Conservation (phyloP, 208 protist genomes). For the Angomonas deanei region DNA sequence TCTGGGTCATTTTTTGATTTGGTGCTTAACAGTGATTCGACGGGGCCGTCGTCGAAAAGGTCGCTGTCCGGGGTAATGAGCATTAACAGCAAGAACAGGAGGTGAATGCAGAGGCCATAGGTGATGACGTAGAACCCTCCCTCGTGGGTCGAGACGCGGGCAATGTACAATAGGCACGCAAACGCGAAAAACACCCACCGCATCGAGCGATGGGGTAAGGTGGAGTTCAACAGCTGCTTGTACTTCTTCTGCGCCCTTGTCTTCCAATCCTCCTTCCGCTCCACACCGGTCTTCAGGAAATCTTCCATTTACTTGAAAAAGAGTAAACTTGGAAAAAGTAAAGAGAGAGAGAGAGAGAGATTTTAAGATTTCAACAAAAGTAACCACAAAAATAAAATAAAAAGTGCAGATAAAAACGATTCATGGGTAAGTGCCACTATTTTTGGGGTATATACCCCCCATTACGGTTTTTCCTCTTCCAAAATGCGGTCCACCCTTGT, state of each 20-base stretch:
- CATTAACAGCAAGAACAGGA: conserved; percentile 94
- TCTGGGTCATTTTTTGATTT: conserved; percentile 47
- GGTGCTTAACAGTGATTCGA: conserved; percentile 2
- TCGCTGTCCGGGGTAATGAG: conserved; percentile 94
- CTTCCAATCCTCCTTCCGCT: conserved; percentile 3
- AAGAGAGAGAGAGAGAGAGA: background rate
- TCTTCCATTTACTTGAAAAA: background rate
- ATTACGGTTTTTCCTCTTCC: conserved; percentile 1
- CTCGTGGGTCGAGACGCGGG: conserved; percentile 47
- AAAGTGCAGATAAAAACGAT: background rate
- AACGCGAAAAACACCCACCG: conserved; percentile 76
- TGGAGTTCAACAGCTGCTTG: conserved; percentile 61
- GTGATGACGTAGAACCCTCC: conserved; percentile 95
- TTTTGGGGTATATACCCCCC: too few species aligned
- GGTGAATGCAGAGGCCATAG: conserved; percentile 95
- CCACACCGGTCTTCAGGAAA: background rate
- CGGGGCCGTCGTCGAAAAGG: conserved; percentile 34
- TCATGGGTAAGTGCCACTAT: too few species aligned
- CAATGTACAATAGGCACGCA: conserved; percentile 60
- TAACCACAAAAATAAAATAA: too few species aligned
- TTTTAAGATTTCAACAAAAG: background rate
- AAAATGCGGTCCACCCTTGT: conserved; percentile 56
- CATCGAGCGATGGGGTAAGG: conserved; percentile 55
- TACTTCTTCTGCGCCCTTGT: conserved; percentile 20
- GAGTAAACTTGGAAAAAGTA: background rate